phyloP scores from a whole-genome alignment of 805 yeast genomes.

The Torulaspora maleeae region DNA sequence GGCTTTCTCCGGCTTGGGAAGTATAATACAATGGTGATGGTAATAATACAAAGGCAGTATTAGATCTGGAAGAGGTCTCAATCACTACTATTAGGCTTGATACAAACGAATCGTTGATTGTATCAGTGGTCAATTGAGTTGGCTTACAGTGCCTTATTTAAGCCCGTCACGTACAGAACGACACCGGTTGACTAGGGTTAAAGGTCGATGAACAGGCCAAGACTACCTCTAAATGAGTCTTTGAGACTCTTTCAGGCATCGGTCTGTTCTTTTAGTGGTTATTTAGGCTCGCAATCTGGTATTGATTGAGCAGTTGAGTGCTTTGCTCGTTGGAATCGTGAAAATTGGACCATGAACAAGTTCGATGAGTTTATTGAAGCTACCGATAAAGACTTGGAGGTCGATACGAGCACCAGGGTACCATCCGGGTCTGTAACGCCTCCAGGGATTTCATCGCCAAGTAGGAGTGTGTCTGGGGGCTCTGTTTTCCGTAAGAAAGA shows the following conservation, averaged over 20 bases:
- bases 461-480: constrained; percentile 1
- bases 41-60: constrained; percentile 2
- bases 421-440: constrained; percentile 15
- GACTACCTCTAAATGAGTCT: background rate
- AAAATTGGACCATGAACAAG: constrained; percentile 21
- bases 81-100: background rate
- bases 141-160: background rate
- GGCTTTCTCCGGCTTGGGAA: background rate
- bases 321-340: background rate
- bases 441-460: constrained; percentile 6
- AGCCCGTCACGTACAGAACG: background rate
- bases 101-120: background rate
- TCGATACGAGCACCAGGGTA: constrained; percentile 37
- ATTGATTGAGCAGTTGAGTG: background rate
- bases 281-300: background rate
- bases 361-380: constrained; percentile 39
- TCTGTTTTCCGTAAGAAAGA: background rate
- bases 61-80: background rate
- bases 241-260: background rate
- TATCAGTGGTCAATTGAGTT: background rate
- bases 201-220: background rate
- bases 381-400: constrained; percentile 33
- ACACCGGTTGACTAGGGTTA: background rate
- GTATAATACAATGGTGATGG: constrained; percentile 2
- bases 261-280: background rate